phyloP scores from a whole-genome alignment of 441 rosid genomes.

The Francoa sonchifolia region DNA sequence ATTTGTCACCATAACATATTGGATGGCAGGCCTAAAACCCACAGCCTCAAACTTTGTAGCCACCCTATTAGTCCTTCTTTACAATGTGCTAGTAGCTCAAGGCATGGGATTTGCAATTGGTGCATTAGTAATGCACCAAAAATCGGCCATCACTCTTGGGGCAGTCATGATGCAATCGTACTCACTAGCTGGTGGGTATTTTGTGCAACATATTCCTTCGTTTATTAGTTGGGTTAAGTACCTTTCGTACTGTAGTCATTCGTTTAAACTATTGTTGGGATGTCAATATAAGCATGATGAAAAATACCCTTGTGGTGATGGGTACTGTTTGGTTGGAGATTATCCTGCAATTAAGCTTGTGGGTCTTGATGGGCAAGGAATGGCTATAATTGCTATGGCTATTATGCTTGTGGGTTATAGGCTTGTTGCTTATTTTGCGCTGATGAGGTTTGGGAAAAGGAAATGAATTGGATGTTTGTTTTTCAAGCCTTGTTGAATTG shows the following conservation, averaged over 20 bases:
- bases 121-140: slow-evolving; percentile 67
- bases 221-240: slow-evolving; percentile 81
- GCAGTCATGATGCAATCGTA: slow-evolving; percentile 77
- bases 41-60: slow-evolving; percentile 40
- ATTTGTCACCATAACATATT: slow-evolving; percentile 60
- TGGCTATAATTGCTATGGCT: slow-evolving; percentile 52
- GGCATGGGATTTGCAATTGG: slow-evolving; percentile 79
- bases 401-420: slow-evolving; percentile 73
- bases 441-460: slow-evolving; percentile 10
- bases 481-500: not conserved
- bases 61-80: slow-evolving; percentile 51
- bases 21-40: slow-evolving; percentile 95
- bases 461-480: too few species aligned
- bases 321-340: slow-evolving; percentile 59
- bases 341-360: slow-evolving; percentile 52
- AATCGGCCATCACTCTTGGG: slow-evolving; percentile 67
- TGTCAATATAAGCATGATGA: slow-evolving; percentile 56
- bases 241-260: slow-evolving; percentile 69
- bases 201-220: slow-evolving; percentile 67
- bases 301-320: slow-evolving; percentile 43
- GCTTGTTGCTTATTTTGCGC: slow-evolving; percentile 57
- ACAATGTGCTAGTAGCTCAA: slow-evolving; percentile 77
- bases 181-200: slow-evolving; percentile 74
- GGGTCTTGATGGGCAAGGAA: slow-evolving; percentile 29
- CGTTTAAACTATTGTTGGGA: slow-evolving; percentile 66